These are phyloP conservation scores for Neonectria coccinea DNA, from an alignment of 2,329 filamentous ascomycete species.

Conservation along the genomic window DNA sequence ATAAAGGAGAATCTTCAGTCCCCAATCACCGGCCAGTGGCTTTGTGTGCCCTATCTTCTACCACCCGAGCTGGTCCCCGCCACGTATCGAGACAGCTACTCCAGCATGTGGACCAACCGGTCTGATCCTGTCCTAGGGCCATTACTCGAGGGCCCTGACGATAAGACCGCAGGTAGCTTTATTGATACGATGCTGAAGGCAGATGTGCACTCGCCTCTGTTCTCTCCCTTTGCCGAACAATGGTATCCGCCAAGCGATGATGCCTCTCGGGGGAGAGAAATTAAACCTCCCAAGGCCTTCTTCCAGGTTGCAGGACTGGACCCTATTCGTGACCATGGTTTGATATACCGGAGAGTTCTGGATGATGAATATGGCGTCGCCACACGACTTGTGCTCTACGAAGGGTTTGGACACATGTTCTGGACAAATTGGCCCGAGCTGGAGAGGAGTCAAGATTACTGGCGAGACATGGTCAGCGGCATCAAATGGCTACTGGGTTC, in stretches of 20 bases:
- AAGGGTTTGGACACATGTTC: not conserved
- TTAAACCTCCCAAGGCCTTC: not conserved
- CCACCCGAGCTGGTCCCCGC: not conserved
- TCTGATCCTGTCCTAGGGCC: not conserved
- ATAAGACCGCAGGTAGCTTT: not conserved
- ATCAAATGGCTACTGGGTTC: not conserved
- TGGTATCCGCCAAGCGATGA: not conserved
- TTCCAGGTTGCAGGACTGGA: not conserved
- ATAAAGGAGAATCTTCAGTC: not conserved
- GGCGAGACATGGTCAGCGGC: not conserved
- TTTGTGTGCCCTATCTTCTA: constrained; percentile 1
- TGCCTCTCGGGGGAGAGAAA: not conserved
- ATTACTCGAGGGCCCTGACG: not conserved
- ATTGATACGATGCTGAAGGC: not conserved
- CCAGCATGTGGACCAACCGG: constrained; percentile 1
- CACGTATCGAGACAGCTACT: not conserved
- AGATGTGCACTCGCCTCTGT: not conserved
- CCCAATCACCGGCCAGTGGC: not conserved
- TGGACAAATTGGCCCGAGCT: not conserved
- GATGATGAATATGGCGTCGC: not conserved
- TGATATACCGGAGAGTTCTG: not conserved
- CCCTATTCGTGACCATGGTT: not conserved
- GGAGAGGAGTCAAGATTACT: not conserved
- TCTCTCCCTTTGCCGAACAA: not conserved
- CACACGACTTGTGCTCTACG: not conserved